phyloP scores from a whole-genome alignment of 495 filamentous ascomycete genomes.

The Gamarada debralockiae region DNA sequence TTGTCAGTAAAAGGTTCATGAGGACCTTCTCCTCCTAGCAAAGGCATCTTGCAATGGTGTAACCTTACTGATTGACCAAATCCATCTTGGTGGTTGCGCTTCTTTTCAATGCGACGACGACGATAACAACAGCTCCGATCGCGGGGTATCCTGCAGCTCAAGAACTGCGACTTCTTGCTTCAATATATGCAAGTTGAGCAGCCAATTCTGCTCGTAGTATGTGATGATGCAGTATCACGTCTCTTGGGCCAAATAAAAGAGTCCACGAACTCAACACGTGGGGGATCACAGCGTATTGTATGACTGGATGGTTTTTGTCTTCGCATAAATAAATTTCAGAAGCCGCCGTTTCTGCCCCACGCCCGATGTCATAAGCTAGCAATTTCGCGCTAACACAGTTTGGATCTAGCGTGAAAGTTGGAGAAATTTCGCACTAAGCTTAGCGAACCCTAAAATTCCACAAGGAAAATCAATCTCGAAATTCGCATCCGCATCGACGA shows the following conservation, averaged over 20 bases:
- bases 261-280: constrained; percentile 5
- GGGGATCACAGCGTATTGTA: background rate
- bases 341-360: background rate
- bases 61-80: constrained; percentile 77
- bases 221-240: background rate
- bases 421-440: no score
- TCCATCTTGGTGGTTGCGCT: constrained; percentile 50
- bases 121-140: constrained; percentile 4
- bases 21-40: constrained; percentile 5
- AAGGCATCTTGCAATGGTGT: constrained; percentile 6
- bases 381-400: no score
- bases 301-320: background rate
- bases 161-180: background rate
- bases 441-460: constrained; percentile 13
- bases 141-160: constrained; percentile 11
- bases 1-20: constrained; percentile 29
- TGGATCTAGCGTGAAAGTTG: no score
- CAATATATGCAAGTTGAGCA: background rate
- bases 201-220: background rate
- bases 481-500: constrained; percentile 5
- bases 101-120: background rate
- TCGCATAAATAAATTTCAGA: constrained; percentile 6
- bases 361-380: no score
- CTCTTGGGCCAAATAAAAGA: background rate
- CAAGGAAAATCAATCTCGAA: background rate